Percentiles rank a stretch among this genome's conserved stretches.
These are phyloP conservation scores for Yarrowia sp. DNA, from an alignment of 805 yeast genomes.

Conservation along the genomic window DNA sequence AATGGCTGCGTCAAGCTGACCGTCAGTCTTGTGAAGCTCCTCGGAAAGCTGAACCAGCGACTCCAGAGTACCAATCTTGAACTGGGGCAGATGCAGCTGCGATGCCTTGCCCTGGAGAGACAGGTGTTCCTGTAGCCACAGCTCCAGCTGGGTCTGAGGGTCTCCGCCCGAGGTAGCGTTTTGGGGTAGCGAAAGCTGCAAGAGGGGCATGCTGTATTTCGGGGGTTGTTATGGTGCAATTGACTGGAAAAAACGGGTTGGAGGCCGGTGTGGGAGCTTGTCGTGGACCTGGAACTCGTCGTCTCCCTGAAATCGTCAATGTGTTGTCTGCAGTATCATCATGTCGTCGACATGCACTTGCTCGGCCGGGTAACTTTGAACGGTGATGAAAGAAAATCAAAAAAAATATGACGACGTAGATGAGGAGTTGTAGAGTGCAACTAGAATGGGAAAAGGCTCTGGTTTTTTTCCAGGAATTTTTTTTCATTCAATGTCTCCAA, in stretches of 20 bases:
- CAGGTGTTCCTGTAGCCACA: slow-evolving; percentile 38
- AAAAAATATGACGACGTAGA: no score
- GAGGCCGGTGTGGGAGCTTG: no score
- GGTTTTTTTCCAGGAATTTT: no score
- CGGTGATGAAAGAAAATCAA: no score
- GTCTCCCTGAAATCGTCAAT: background rate
- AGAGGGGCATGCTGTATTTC: slow-evolving; percentile 1
- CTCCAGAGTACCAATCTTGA: slow-evolving; percentile 93
- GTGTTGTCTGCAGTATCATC: background rate
- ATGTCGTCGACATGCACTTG: slow-evolving; percentile 21
- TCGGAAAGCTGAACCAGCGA: slow-evolving; percentile 87
- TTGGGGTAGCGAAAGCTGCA: slow-evolving; percentile 54
- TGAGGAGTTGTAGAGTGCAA: no score
- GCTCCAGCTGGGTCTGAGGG: slow-evolving; percentile 41
- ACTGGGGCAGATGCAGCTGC: slow-evolving; percentile 67
- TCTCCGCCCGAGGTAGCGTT: slow-evolving; percentile 44
- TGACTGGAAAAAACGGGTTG: background rate
- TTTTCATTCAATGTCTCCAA: no score
- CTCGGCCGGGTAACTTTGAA: background rate
- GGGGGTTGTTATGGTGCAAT: background rate
- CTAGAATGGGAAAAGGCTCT: no score
- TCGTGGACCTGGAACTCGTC: background rate
- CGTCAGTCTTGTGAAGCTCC: slow-evolving; percentile 78
- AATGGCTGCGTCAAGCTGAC: slow-evolving; percentile 68
- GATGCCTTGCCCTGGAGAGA: slow-evolving; percentile 44